phyloP scores from a whole-genome alignment of 1,284 basidiomycete species.

The Trichosporon sp. region DNA sequence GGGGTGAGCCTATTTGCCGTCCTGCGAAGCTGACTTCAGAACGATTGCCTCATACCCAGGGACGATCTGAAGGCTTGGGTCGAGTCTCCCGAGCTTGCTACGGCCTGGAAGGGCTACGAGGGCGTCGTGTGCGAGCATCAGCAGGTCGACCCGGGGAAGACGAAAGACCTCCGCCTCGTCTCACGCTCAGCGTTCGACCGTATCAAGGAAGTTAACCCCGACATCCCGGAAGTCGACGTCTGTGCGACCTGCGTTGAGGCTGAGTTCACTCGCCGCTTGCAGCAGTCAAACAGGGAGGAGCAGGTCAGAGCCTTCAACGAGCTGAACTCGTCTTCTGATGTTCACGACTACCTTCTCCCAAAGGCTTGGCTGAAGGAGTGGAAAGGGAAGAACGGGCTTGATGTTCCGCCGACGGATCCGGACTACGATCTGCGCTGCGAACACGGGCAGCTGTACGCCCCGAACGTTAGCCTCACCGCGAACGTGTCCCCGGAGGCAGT shows the following conservation, averaged over 20 bases:
- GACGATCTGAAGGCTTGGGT: slow-evolving; percentile 42
- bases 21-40: slow-evolving; percentile 32
- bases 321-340: slow-evolving; percentile 33
- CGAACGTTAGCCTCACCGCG: not conserved
- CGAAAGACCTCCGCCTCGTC: slow-evolving; percentile 31
- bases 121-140: slow-evolving; percentile 39
- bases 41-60: slow-evolving; percentile 40
- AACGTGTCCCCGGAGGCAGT: slow-evolving; percentile 26
- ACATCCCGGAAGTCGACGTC: slow-evolving; percentile 34
- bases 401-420: slow-evolving; percentile 30
- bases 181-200: slow-evolving; percentile 38
- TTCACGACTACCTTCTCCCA: slow-evolving; percentile 35
- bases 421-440: slow-evolving; percentile 42
- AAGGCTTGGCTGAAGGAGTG: slow-evolving; percentile 41
- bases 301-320: slow-evolving; percentile 36
- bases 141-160: slow-evolving; percentile 37
- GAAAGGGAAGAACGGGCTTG: slow-evolving; percentile 29
- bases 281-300: slow-evolving; percentile 17
- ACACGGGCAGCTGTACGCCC: slow-evolving; percentile 31
- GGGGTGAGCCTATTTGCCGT: slow-evolving; percentile 35
- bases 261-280: slow-evolving; percentile 22
- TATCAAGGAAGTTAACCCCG: not conserved
- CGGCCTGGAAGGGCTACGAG: slow-evolving; percentile 32
- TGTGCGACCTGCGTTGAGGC: slow-evolving; percentile 41
- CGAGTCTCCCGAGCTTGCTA: slow-evolving; percentile 27